Base-by-base conservation (phyloP, 2,329 filamentous ascomycete genomes). In the Aplosporella prunicola region DNA sequence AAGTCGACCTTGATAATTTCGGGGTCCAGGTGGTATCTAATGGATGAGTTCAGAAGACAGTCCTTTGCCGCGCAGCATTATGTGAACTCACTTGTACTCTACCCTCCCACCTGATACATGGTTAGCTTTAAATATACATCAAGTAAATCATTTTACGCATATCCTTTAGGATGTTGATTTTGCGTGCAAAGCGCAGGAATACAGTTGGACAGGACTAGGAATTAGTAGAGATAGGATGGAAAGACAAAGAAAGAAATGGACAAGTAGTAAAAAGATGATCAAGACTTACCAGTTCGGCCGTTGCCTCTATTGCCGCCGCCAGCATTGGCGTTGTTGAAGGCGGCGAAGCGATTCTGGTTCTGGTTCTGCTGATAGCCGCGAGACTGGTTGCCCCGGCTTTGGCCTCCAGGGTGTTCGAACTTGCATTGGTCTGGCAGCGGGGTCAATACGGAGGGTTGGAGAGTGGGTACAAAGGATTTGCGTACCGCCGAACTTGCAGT, bases 401-500 rank as follows among this genome's bases (percentile, higher is more conserved):
- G 47, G 43, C 55, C 43, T 28, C 51, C 55, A 15, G 74, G 72
- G 58, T 81, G 77, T 39, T 78, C 73, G 52, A 67, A 69, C 45
- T 63, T 72, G 59, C 77, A 80, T 34, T 56, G 62, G 42, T 74
- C 76, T 79, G 20, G 14, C 11, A 29, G 6, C n/a, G 22, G 5
- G 4, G 25, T 23, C 28, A 39, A 27, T 23, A 8, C 3, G 2
- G 4, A 9, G 27, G 11, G 8, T 3, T 11, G 28, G 10, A 26
- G 20, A 26, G 23, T 28, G 17, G 10, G 18, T 17, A 22, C 11
- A 15, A 17, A 20, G 26, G 29, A 29, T 24, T 32, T 24, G 42
- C 67, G 45, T 64, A 79, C 78, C 66, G 60, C 79, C 79, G 53
- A 71, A 76, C 50, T 64, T 74, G 64, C 80, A 86, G 44, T 66